Evolutionary conservation across 345 rosid species (phyloP), one percentile per base, ranked within the genome.

Genomic region (Brassica nigra): DNA sequence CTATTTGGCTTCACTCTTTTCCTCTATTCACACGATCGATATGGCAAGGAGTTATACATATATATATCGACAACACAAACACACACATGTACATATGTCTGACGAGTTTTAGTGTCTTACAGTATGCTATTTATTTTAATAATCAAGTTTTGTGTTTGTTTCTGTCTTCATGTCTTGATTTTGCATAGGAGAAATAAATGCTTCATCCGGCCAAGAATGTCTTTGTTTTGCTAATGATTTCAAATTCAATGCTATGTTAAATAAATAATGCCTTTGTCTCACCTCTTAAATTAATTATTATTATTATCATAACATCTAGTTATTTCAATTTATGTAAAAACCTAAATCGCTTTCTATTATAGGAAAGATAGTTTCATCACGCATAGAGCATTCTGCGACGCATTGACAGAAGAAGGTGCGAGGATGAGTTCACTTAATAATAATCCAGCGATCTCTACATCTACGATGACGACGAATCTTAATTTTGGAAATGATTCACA

Each of bases 291-390:
- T 27, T 75, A 47, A 70, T 68, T 49, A 30, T 67, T 28, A 58
- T n/a, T 71, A 11, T 54, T 54, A 54, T 54, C 16, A 16, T 15
- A 15, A 29, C 3, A 54, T 33, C 29, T 54, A 8, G 14, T 44
- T 58, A 58, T 30, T n/a, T 47, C 14, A 61, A 20, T 59, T 52
- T 66, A 55, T 42, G 8, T 49, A 69, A 5, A 47, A 68, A 80
- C 18, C 34, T 74, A 52, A 52, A 59, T 57, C 28, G n/a, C 8
- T 83, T 61, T 70, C 20, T 23, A 12, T 75, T 71, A 80, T 87
- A 94, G 99, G 88, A 95, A 95, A 84, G 99, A 95, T 71, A 95
- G 97, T 77, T 95, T 95, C 73, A 92, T 91, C 72, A 95, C 99
- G 11, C 99, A 95, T 70, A 86, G 99, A 83, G 99, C 99, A 7